Evolutionary conservation across 495 filamentous ascomycete genomes (phyloP).

Genomic region (Viridothelium virens): DNA sequence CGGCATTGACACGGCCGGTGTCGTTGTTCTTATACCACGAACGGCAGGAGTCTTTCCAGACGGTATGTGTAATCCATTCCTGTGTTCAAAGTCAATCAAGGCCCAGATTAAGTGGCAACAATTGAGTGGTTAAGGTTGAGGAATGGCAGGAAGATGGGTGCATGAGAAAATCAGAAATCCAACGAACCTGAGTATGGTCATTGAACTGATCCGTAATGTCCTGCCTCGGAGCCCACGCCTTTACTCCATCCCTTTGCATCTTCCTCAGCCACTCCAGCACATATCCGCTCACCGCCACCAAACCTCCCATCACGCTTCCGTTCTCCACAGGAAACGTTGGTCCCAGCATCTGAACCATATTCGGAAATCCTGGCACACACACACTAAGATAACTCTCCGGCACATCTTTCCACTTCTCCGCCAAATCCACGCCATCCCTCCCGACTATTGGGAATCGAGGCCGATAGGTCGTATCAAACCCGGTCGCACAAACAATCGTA

Average conservation of each 20-base stretch:
- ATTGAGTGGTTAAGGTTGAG: no score
- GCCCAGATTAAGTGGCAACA: no score
- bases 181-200: slow-evolving; percentile 29
- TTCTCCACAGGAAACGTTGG: slow-evolving; percentile 32
- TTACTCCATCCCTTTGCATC: slow-evolving; percentile 36
- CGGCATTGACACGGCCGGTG: slow-evolving; percentile 33
- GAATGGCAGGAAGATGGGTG: no score
- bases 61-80: slow-evolving; percentile 36
- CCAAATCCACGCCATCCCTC: slow-evolving; percentile 28
- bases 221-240: slow-evolving; percentile 32
- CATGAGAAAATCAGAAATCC: no score
- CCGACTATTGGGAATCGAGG: slow-evolving; percentile 35
- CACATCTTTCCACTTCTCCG: slow-evolving; percentile 31
- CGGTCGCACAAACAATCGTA: slow-evolving; percentile 36
- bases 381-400: slow-evolving; percentile 34
- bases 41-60: slow-evolving; percentile 35
- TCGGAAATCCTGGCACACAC: slow-evolving; percentile 33
- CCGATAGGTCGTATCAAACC: slow-evolving; percentile 34
- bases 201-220: slow-evolving; percentile 33
- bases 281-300: slow-evolving; percentile 31
- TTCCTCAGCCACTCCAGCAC: slow-evolving; percentile 33
- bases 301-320: slow-evolving; percentile 29
- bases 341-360: slow-evolving; percentile 22
- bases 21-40: slow-evolving; percentile 36
- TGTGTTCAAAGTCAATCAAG: slow-evolving; percentile 9